Conservation (phyloP, 2,329 filamentous ascomycete species). For the Elsinoe batatas region DNA sequence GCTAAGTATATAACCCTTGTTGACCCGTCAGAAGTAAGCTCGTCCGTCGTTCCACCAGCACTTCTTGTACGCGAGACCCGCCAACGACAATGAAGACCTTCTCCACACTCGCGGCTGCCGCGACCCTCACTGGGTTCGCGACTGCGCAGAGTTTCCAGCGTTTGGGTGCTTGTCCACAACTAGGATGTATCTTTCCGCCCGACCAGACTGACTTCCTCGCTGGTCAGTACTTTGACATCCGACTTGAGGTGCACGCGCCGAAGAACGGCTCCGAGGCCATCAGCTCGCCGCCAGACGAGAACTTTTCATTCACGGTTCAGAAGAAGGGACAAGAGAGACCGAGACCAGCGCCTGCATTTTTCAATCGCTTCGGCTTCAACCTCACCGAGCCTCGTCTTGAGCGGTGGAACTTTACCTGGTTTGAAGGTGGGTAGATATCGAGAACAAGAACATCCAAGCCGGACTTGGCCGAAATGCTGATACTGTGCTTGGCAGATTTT, state of each 20-base stretch:
- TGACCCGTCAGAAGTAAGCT: not conserved
- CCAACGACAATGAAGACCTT: constrained; percentile 8
- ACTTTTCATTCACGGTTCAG: constrained; percentile 64
- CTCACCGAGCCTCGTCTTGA: constrained; percentile 62
- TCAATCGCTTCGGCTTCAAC: constrained; percentile 58
- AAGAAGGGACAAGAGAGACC: constrained; percentile 46
- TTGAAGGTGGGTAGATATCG: constrained; percentile 46
- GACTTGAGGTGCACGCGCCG: constrained; percentile 71
- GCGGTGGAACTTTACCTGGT: constrained; percentile 77
- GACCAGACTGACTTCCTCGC: constrained; percentile 69
- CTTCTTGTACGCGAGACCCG: constrained; percentile 1
- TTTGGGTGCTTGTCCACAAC: constrained; percentile 45
- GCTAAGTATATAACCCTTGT: constrained; percentile 7
- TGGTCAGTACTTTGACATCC: constrained; percentile 75
- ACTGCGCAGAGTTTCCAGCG: constrained; percentile 47
- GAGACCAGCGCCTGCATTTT: constrained; percentile 29
- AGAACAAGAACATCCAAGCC: not conserved
- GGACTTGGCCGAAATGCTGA: constrained; percentile 6
- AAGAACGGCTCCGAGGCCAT: constrained; percentile 74
- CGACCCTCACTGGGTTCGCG: constrained; percentile 8
- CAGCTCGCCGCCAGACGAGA: constrained; percentile 57
- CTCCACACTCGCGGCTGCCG: constrained; percentile 6
- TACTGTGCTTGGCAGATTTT: constrained; percentile 41
- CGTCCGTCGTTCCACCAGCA: constrained; percentile 6
- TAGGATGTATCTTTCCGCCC: constrained; percentile 48